Conservation (phyloP, 192 early-diverging fungal genomes). For the Coemansia sp. region DNA sequence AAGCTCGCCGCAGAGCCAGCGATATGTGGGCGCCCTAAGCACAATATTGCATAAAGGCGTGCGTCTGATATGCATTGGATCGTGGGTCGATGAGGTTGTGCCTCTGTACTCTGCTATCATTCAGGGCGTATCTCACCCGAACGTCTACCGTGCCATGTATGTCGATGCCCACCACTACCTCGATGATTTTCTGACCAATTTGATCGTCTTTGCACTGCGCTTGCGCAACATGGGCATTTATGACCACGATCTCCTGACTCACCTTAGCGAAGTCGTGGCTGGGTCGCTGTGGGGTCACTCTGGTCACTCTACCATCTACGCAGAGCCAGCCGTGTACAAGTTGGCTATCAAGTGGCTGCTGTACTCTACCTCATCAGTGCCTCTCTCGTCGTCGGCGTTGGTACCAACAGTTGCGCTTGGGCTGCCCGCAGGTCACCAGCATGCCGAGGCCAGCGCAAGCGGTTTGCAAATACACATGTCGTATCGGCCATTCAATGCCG, state of each 20-base stretch:
- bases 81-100: slow-evolving; percentile 96
- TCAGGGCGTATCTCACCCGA: slow-evolving; percentile 69
- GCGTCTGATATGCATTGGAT: slow-evolving; percentile 76
- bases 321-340: slow-evolving; percentile 84
- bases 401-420: slow-evolving; percentile 28
- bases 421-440: slow-evolving; percentile 36
- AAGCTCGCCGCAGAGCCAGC: slow-evolving; percentile 64
- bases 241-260: slow-evolving; percentile 85
- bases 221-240: slow-evolving; percentile 86
- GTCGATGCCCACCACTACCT: slow-evolving; percentile 84
- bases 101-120: slow-evolving; percentile 83
- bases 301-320: slow-evolving; percentile 94
- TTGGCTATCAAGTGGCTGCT: slow-evolving; percentile 58
- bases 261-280: slow-evolving; percentile 83
- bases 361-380: slow-evolving; percentile 46
- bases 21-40: slow-evolving; percentile 72
- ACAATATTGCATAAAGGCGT: slow-evolving; percentile 70
- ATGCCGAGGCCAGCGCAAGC: slow-evolving; percentile 25
- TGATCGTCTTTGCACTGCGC: slow-evolving; percentile 85
- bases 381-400: slow-evolving; percentile 17
- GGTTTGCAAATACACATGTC: slow-evolving; percentile 44
- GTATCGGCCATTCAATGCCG: slow-evolving; percentile 66
- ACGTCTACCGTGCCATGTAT: slow-evolving; percentile 89
- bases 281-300: slow-evolving; percentile 86
- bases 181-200: slow-evolving; percentile 81